Percentiles rank a stretch among this genome's conserved stretches.
Evolutionary conservation across 768 basidiomycete species (phyloP).

Genomic region (Pisolithus tinctorius): DNA sequence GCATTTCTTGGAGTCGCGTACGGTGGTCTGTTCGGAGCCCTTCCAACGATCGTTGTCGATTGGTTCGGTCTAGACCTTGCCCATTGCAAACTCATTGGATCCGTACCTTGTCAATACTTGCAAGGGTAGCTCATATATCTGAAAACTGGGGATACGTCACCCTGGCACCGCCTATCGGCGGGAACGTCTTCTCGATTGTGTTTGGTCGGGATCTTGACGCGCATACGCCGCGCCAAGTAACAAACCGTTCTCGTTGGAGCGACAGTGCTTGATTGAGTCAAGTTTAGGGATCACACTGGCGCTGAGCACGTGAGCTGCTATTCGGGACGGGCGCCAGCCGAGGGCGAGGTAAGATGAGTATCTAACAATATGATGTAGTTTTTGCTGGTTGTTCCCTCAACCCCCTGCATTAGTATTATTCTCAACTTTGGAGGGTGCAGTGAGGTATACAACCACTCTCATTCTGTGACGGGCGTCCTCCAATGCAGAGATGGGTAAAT

Average conservation of each 20-base stretch:
- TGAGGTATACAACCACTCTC: no score
- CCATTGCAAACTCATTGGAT: not conserved
- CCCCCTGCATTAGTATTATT: no score
- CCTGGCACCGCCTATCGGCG: conserved; percentile 68
- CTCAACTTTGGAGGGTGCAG: no score
- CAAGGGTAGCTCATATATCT: conserved; percentile 53
- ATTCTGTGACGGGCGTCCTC: no score
- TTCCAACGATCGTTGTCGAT: conserved; percentile 74
- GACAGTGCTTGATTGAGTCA: conserved; percentile 46
- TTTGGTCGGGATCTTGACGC: conserved; percentile 80
- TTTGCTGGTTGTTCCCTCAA: no score
- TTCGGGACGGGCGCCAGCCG: conserved; percentile 22
- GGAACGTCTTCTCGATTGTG: conserved; percentile 77
- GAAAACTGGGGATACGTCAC: conserved; percentile 84
- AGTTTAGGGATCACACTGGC: conserved; percentile 45
- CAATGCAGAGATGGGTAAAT: no score
- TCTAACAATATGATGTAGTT: no score
- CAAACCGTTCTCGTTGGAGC: conserved; percentile 18
- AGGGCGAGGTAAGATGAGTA: not conserved
- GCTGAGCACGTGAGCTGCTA: conserved; percentile 32
- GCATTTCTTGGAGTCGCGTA: no score
- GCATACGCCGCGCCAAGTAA: conserved; percentile 39
- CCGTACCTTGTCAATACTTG: not conserved
- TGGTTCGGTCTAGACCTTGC: conserved; percentile 68
- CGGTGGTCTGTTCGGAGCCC: no score